Evolutionary conservation across 805 yeast genomes (phyloP).

Genomic region (Candida tammaniensis): DNA sequence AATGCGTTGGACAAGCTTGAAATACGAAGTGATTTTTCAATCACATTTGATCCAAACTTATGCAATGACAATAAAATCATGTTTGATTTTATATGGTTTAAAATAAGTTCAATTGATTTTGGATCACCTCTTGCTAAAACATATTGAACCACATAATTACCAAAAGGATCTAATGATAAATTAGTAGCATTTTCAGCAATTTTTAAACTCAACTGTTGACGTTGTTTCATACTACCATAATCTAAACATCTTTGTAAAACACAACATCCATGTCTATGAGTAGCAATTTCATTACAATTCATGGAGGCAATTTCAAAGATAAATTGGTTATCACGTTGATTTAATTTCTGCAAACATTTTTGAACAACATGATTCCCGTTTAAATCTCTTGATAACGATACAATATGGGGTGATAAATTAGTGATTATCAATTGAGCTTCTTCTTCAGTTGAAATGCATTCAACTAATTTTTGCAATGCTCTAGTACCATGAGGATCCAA

Average conservation of each 20-base stretch:
- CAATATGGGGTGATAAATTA: conserved; percentile 67
- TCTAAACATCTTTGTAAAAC: conserved; percentile 94
- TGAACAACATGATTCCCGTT: conserved; percentile 98
- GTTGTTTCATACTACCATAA: conserved; percentile 73
- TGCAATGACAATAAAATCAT: conserved; percentile 50
- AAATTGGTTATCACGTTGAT: conserved; percentile 72
- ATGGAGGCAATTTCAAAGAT: conserved; percentile 81
- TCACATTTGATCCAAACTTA: conserved; percentile 60
- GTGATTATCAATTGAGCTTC: conserved; percentile 66
- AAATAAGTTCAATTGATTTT: conserved; percentile 27
- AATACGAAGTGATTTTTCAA: conserved; percentile 54
- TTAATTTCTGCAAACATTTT: conserved; percentile 76
- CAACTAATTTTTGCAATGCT: conserved; percentile 89
- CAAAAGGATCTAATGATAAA: conserved; percentile 88
- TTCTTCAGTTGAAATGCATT: conserved; percentile 67
- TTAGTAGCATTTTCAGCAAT: conserved; percentile 68
- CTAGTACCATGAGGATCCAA: conserved; percentile 95
- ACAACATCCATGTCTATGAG: conserved; percentile 97
- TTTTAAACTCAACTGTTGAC: conserved; percentile 59
- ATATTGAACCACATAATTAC: conserved; percentile 95
- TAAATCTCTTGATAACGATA: conserved; percentile 76
- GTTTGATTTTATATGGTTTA: conserved; percentile 34
- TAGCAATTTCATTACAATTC: conserved; percentile 78
- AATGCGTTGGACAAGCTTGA: conserved; percentile 44
- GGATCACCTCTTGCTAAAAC: conserved; percentile 57